Evolutionary conservation across 2,329 filamentous ascomycete genomes (phyloP).

Genomic region (Xylariaceae sp.): DNA sequence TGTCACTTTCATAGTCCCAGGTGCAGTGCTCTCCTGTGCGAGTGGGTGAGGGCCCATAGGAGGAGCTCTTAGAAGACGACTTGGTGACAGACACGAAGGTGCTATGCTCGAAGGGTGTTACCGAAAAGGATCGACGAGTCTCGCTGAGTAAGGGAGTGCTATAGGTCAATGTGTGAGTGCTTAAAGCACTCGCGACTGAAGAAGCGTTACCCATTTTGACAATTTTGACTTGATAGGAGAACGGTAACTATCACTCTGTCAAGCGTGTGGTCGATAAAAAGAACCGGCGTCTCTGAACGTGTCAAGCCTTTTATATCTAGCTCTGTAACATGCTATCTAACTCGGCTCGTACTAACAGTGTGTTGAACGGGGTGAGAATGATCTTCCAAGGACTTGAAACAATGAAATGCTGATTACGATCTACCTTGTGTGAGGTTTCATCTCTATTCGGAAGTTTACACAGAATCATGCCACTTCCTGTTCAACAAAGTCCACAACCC

Average conservation of each 20-base stretch:
- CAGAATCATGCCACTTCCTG: slow-evolving; percentile 11
- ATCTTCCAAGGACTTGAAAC: not conserved
- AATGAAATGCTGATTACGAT: not conserved
- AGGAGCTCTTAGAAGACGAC: not conserved
- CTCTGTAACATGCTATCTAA: no score
- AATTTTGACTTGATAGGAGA: not conserved
- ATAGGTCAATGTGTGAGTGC: slow-evolving; percentile 7
- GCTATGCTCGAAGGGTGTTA: slow-evolving; percentile 16
- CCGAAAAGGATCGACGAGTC: slow-evolving; percentile 15
- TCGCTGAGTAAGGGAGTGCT: not conserved
- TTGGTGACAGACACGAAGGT: slow-evolving; percentile 25
- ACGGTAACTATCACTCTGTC: not conserved
- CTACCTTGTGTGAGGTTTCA: not conserved
- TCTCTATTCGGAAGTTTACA: not conserved
- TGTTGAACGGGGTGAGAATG: not conserved
- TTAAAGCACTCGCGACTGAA: slow-evolving; percentile 10
- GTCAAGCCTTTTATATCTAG: slow-evolving; percentile 4
- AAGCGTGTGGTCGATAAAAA: not conserved
- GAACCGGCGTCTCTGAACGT: not conserved
- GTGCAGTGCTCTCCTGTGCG: slow-evolving; percentile 18
- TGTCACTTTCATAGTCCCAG: slow-evolving; percentile 16
- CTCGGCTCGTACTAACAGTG: not conserved
- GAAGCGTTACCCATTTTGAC: slow-evolving; percentile 20
- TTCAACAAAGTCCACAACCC: not conserved
- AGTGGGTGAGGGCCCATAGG: not conserved